Percentiles rank a stretch among this genome's conserved stretches.
Evolutionary conservation across 441 rosid genomes (phyloP).

Genomic region (Erodium moschatum): DNA sequence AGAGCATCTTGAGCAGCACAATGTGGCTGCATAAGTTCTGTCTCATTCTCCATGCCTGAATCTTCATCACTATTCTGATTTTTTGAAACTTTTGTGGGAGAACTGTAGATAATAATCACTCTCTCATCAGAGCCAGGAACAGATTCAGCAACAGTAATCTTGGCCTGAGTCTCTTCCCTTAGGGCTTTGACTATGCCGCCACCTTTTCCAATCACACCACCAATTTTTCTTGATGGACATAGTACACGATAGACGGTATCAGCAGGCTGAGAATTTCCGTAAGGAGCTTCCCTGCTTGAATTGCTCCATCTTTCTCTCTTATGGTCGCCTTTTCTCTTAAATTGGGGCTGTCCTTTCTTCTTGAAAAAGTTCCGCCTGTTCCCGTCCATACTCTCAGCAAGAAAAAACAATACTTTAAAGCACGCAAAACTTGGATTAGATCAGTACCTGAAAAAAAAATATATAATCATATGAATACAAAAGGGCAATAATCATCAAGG

Average conservation of each 20-base stretch:
- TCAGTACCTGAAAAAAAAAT: conserved; percentile 4
- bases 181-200: conserved; percentile 42
- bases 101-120: conserved; percentile 44
- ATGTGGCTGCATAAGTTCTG: conserved; percentile 30
- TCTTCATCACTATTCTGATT: conserved; percentile 23
- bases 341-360: conserved; percentile 27
- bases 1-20: conserved; percentile 68
- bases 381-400: conserved; percentile 30
- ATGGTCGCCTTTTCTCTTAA: conserved; percentile 35
- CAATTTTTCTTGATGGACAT: conserved; percentile 54
- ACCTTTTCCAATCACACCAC: conserved; percentile 54
- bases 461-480: conserved; percentile 8
- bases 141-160: conserved; percentile 45
- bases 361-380: conserved; percentile 32
- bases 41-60: conserved; percentile 22
- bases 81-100: conserved; percentile 25
- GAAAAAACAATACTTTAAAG: background rate
- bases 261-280: conserved; percentile 27
- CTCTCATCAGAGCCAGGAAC: conserved; percentile 60
- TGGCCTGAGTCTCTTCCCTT: conserved; percentile 48
- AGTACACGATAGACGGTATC: conserved; percentile 51
- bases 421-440: background rate
- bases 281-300: conserved; percentile 29
- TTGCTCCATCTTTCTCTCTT: conserved; percentile 35
- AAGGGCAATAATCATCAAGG: conserved; percentile 2